Conservation (phyloP, 306 rosid genomes). For the Alnus rubra region DNA sequence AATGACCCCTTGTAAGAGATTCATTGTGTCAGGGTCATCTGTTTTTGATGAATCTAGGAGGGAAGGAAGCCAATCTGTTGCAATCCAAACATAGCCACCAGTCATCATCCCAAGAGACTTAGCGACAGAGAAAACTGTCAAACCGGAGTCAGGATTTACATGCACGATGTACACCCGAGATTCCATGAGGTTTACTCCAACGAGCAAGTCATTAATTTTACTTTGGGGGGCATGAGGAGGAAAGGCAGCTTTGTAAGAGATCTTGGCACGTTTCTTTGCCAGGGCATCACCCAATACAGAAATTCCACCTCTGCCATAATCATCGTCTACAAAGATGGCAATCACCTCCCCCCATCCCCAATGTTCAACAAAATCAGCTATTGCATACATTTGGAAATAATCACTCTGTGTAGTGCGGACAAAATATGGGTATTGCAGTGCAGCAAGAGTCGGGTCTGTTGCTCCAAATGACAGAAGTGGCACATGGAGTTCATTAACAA, state of each 20-base stretch:
- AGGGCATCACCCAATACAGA: conserved; percentile 69
- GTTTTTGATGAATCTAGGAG: conserved; percentile 52
- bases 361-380: conserved; percentile 68
- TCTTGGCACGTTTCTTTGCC: conserved; percentile 66
- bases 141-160: conserved; percentile 88
- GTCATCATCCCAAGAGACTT: conserved; percentile 62
- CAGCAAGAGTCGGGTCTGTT: conserved; percentile 79
- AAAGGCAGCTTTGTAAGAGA: conserved; percentile 76
- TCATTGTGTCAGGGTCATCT: conserved; percentile 44
- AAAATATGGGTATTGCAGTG: conserved; percentile 80
- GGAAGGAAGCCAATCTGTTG: conserved; percentile 94
- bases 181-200: conserved; percentile 75
- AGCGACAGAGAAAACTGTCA: conserved; percentile 55
- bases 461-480: conserved; percentile 91
- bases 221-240: conserved; percentile 45
- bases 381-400: conserved; percentile 75
- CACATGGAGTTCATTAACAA: conserved; percentile 78
- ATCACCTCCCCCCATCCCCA: conserved; percentile 79
- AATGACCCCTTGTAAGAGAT: conserved; percentile 70
- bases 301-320: conserved; percentile 78
- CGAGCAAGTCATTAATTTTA: conserved; percentile 49
- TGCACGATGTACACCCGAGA: conserved; percentile 89
- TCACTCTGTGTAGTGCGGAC: conserved; percentile 79
- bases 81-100: conserved; percentile 77
- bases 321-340: conserved; percentile 84